Base-by-base conservation (phyloP, 108 stramenopile species). In the Nitzschia palea region DNA sequence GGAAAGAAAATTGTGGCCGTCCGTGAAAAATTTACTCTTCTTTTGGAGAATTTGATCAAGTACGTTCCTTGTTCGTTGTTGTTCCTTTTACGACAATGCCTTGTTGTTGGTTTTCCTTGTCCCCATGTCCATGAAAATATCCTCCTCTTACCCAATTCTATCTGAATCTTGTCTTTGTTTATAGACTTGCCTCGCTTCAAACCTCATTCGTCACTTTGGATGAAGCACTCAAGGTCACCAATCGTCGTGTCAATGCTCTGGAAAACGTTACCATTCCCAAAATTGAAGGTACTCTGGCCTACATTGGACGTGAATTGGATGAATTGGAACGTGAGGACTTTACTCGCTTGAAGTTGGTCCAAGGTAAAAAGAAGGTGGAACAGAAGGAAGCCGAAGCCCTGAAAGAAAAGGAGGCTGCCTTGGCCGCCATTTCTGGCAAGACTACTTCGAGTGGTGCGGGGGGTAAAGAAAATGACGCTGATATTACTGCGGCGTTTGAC, bases 321-420 rank as follows among this genome's bases (percentile, higher is more conserved):
- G 98, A 98, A 81, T 89, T 98, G 70, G 98, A 98, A 75, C 86
- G 98, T 75, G 98, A 98, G 74, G 97, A 98, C 71, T 98, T 98
- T 69, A 98, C 98, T 6, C 91, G 98, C 61, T 86, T 98, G 29
- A 98, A 98, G 82, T 89, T 96, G 40, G 97, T 98, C 44, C 89
- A 97, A 80, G 80, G 80, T 27, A 92, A 91, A 70, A 94, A 94
- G 76, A 71, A 90, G 66, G 74, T 34, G 23, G 77, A 84, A 48
- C 48, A 79, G 10, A 73, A 81, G 62, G 73, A 71, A 58, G 67
- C 68, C 44, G 61, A 50, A 32, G 62, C 50, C 53, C 27, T 22
- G 17, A 74, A 63, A 26, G 76, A 62, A 32, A 79, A 52, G 28
- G 73, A 42, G 18, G 82, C 62, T 27, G 67, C 52, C 55, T 8